phyloP scores from a whole-genome alignment of 2,329 filamentous ascomycete species.

The Talaromyces albobiverticillius region DNA sequence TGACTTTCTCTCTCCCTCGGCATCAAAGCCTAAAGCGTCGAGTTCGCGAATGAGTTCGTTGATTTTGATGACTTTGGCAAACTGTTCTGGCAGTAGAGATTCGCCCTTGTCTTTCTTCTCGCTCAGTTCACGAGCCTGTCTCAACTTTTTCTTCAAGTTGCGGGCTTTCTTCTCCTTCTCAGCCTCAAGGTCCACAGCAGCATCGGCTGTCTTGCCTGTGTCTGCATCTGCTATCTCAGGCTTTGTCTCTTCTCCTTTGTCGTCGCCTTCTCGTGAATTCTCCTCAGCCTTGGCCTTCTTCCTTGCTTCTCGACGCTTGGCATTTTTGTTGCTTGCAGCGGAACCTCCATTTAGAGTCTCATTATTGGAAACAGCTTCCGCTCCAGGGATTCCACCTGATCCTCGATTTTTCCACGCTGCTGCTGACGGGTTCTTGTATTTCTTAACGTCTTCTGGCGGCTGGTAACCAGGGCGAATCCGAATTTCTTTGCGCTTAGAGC shows the following conservation, averaged over 20 bases:
- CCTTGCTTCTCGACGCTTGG: slow-evolving; percentile 69
- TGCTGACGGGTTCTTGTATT: slow-evolving; percentile 91
- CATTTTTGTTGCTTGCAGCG: slow-evolving; percentile 73
- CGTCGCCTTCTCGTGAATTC: slow-evolving; percentile 33
- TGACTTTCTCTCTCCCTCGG: slow-evolving; percentile 62
- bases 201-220: background rate
- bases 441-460: slow-evolving; percentile 90
- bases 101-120: slow-evolving; percentile 88
- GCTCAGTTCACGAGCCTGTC: slow-evolving; percentile 86
- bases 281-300: slow-evolving; percentile 52
- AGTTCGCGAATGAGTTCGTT: slow-evolving; percentile 88
- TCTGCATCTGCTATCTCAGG: too few relatives aligned
- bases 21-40: slow-evolving; percentile 78
- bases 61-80: slow-evolving; percentile 97
- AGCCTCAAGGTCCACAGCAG: slow-evolving; percentile 59
- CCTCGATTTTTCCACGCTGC: slow-evolving; percentile 78
- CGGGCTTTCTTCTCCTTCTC: slow-evolving; percentile 92
- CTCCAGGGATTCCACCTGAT: slow-evolving; percentile 64
- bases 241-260: background rate
- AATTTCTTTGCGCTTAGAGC: slow-evolving; percentile 89
- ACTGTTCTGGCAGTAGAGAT: slow-evolving; percentile 82
- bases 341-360: slow-evolving; percentile 47
- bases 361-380: slow-evolving; percentile 55
- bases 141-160: slow-evolving; percentile 89
- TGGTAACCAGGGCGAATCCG: slow-evolving; percentile 90